phyloP scores from a whole-genome alignment of 2,329 filamentous ascomycete species.

The Scedosporium minutisporum region DNA sequence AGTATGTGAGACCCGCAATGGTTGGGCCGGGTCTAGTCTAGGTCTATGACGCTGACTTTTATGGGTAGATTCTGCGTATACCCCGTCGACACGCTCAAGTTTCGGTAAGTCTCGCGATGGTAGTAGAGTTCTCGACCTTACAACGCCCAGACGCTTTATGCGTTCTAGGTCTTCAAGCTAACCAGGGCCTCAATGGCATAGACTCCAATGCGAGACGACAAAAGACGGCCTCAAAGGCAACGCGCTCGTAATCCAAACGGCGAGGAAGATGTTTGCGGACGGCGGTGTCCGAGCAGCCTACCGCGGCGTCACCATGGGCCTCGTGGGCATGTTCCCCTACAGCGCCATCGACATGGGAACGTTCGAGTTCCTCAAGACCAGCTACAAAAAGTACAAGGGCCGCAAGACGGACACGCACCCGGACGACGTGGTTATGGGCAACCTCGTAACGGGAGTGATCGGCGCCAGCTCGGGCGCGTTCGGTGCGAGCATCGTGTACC shows the following conservation, averaged over 20 bases:
- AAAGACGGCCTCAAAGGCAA: conserved; percentile 76
- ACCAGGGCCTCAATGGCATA: conserved; percentile 29
- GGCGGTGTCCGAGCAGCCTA: conserved; percentile 73
- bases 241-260: conserved; percentile 70
- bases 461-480: conserved; percentile 87
- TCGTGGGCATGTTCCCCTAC: conserved; percentile 96
- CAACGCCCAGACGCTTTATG: background rate
- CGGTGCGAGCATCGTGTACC: conserved; percentile 89
- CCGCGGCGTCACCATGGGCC: conserved; percentile 84
- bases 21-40: background rate
- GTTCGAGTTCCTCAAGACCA: conserved; percentile 83
- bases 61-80: conserved; percentile 72
- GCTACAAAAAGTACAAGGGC: conserved; percentile 61
- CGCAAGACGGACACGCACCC: conserved; percentile 62
- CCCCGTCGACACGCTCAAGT: conserved; percentile 76
- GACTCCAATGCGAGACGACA: conserved; percentile 91
- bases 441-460: conserved; percentile 77
- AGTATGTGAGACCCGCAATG: conserved; percentile 42
- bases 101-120: conserved; percentile 29
- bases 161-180: conserved; percentile 12
- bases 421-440: conserved; percentile 72
- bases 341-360: conserved; percentile 93
- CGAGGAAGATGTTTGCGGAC: conserved; percentile 73
- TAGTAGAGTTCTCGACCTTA: background rate
- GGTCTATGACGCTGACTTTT: conserved; percentile 13